phyloP scores from a whole-genome alignment of 257 asterid genomes.

The Mitragyna speciosa region DNA sequence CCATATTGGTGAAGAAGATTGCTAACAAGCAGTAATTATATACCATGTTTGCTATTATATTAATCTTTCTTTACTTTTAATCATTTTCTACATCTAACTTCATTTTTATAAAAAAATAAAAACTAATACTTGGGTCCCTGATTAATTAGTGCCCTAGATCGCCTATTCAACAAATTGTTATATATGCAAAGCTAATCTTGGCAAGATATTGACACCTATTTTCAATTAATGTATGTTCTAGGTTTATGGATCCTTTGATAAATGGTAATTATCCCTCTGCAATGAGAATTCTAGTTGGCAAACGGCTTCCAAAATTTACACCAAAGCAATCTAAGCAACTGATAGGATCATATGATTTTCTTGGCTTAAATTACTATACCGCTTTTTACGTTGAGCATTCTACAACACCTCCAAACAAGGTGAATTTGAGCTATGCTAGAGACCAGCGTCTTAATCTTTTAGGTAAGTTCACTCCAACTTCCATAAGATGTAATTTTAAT shows the following conservation, averaged over 20 bases:
- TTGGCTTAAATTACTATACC: constrained; percentile 32
- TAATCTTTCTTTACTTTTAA: too few relatives aligned
- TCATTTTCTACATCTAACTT: too few relatives aligned
- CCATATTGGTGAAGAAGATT: too few relatives aligned
- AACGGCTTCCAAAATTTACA: background rate
- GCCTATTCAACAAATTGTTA: too few relatives aligned
- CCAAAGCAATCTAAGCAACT: constrained; percentile 2
- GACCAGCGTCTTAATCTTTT: constrained; percentile 18
- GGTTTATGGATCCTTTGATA: constrained; percentile 29
- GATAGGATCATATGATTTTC: constrained; percentile 28
- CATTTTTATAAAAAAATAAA: too few relatives aligned
- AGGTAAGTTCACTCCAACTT: constrained; percentile 10
- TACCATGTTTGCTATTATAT: too few relatives aligned
- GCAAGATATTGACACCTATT: background rate
- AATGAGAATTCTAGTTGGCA: constrained; percentile 18
- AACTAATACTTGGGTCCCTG: too few relatives aligned
- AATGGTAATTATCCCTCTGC: constrained; percentile 21
- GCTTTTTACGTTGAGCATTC: constrained; percentile 9
- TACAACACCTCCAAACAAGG: background rate
- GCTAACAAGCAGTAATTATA: too few relatives aligned
- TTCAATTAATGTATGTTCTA: background rate
- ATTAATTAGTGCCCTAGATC: too few relatives aligned
- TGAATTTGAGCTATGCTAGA: constrained; percentile 2
- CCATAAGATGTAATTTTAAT: too few relatives aligned
- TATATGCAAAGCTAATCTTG: too few relatives aligned